Evolutionary conservation across 225 moss, liverwort and hornwort species (phyloP).

Genomic region (Rhytidiadelphus loreus): DNA sequence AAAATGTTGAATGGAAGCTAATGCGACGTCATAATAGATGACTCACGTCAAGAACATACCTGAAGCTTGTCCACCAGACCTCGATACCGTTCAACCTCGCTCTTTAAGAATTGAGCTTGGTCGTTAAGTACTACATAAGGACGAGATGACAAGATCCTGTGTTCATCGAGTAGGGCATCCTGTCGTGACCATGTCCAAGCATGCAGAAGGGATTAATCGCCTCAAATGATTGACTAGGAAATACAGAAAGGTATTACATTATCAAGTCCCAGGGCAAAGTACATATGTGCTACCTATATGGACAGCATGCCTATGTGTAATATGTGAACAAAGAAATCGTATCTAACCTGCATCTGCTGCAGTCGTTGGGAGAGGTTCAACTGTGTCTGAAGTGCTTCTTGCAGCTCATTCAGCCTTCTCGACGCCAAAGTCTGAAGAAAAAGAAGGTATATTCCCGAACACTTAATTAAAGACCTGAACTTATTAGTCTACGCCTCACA

Average conservation of each 20-base stretch:
- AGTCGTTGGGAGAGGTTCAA: constrained; percentile 67
- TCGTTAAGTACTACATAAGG: constrained; percentile 67
- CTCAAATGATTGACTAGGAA: background rate
- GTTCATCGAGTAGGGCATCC: constrained; percentile 75
- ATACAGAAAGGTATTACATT: background rate
- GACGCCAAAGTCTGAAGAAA: constrained; percentile 56
- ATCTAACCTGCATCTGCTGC: constrained; percentile 75
- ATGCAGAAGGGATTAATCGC: background rate
- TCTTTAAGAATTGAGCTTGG: constrained; percentile 59
- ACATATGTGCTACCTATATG: background rate
- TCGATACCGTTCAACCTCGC: constrained; percentile 65
- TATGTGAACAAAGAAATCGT: background rate
- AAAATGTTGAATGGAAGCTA: background rate
- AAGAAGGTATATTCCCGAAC: background rate
- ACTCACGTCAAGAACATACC: constrained; percentile 28
- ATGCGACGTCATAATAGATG: background rate
- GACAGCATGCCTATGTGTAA: background rate
- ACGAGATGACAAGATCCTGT: constrained; percentile 73
- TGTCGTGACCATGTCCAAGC: constrained; percentile 3
- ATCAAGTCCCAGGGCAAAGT: background rate
- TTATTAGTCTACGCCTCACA: background rate
- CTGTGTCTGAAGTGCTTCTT: constrained; percentile 80
- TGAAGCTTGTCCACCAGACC: constrained; percentile 62
- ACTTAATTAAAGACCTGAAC: background rate
- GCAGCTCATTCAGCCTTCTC: constrained; percentile 72